These are phyloP conservation scores for Delitschia confertaspora DNA, from an alignment of 495 filamentous ascomycete genomes.

Conservation along the genomic window DNA sequence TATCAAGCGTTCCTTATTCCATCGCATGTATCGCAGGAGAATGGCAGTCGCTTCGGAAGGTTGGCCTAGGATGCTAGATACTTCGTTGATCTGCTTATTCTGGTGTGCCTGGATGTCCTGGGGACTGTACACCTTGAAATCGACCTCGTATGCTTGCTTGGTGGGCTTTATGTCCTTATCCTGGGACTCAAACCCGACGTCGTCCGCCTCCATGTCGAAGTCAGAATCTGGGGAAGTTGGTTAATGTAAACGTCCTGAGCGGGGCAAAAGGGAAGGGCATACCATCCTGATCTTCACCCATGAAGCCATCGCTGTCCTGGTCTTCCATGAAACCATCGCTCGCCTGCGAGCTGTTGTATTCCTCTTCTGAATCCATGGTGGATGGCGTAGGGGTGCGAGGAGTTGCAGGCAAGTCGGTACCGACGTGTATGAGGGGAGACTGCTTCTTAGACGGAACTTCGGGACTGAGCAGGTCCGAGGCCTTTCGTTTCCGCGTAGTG, in stretches of 20 bases:
- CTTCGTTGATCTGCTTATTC: constrained; percentile 74
- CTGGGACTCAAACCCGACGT: constrained; percentile 60
- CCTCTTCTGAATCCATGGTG: constrained; percentile 93
- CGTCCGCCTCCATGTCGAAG: constrained; percentile 61
- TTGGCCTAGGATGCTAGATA: constrained; percentile 78
- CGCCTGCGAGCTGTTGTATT: constrained; percentile 79
- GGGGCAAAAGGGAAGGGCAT: constrained; percentile 7
- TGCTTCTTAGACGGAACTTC: constrained; percentile 41
- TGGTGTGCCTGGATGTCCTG: constrained; percentile 73
- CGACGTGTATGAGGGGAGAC: constrained; percentile 37
- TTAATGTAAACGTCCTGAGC: constrained; percentile 3
- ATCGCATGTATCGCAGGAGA: constrained; percentile 74
- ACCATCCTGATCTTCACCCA: constrained; percentile 10
- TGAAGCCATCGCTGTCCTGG: constrained; percentile 55
- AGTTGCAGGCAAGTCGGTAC: constrained; percentile 42
- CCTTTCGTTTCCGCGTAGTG: constrained; percentile 79
- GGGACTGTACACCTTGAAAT: constrained; percentile 71
- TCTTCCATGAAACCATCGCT: constrained; percentile 62
- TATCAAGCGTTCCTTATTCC: constrained; percentile 92
- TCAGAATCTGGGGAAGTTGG: constrained; percentile 24
- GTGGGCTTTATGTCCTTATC: constrained; percentile 67
- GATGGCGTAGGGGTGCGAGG: constrained; percentile 52
- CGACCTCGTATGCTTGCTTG: constrained; percentile 72
- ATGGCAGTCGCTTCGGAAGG: constrained; percentile 83
- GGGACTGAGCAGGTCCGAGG: constrained; percentile 38